Evolutionary conservation across 768 basidiomycete species (phyloP).

Genomic region (Naganishia randhawae): DNA sequence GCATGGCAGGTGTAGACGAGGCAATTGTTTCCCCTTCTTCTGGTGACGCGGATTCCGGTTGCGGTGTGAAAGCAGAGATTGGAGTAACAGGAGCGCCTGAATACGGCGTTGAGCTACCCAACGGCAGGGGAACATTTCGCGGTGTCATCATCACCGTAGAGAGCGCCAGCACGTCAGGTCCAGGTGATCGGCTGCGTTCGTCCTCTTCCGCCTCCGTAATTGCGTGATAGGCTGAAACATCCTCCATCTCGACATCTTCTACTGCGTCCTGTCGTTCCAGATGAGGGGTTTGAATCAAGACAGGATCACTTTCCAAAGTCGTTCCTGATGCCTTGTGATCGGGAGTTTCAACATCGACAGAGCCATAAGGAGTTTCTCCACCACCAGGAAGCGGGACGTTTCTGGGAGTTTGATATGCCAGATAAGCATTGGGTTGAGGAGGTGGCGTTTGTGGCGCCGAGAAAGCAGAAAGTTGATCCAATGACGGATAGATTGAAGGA

Average conservation of each 20-base stretch:
- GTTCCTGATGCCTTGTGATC: neutral
- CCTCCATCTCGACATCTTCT: conserved; percentile 30
- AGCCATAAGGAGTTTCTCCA: conserved; percentile 24
- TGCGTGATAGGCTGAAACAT: conserved; percentile 12
- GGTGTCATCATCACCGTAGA: conserved; percentile 1
- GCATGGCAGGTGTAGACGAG: neutral
- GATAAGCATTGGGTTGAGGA: neutral
- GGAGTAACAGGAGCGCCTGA: neutral
- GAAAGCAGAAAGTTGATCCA: conserved; percentile 2
- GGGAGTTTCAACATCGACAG: neutral
- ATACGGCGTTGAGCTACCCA: neutral
- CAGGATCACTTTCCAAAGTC: conserved; percentile 13
- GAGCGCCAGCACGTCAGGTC: conserved; percentile 1
- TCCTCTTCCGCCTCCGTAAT: neutral
- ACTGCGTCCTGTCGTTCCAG: neutral
- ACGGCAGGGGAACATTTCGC: neutral
- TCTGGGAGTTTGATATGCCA: conserved; percentile 22
- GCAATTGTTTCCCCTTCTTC: neutral
- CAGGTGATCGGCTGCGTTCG: conserved; percentile 18
- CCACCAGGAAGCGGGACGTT: conserved; percentile 24
- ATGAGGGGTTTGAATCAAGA: neutral
- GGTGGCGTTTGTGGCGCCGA: conserved; percentile 2
- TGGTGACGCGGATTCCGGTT: neutral
- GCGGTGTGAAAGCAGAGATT: neutral
- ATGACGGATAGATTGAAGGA: conserved; percentile 9